phyloP scores from a whole-genome alignment of 1,284 basidiomycete genomes.

The Porphyrellus sp. region DNA sequence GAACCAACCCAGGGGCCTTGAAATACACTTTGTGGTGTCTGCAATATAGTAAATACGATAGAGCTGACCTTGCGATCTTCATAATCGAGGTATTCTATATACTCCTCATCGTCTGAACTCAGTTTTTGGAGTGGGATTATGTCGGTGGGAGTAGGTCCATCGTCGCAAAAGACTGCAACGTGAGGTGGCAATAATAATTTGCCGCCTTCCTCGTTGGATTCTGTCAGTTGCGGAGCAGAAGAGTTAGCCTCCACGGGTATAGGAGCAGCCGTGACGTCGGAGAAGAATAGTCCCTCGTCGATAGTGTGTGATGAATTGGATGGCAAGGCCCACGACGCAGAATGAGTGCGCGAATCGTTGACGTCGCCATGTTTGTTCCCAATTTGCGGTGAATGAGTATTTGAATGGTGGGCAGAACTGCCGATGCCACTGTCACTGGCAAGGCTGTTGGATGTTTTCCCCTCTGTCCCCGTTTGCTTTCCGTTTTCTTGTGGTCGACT shows the following conservation, averaged over 20 bases:
- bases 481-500: conserved; percentile 14
- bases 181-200: conserved; percentile 60
- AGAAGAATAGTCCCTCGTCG: conserved; percentile 45
- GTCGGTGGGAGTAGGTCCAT: conserved; percentile 40
- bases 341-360: not conserved
- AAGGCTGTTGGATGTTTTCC: conserved; percentile 14
- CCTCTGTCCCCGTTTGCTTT: conserved; percentile 20
- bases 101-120: conserved; percentile 52
- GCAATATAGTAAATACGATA: not conserved
- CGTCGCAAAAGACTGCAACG: conserved; percentile 50
- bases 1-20: conserved; percentile 43
- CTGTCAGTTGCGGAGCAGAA: conserved; percentile 2
- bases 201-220: conserved; percentile 14
- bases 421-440: conserved; percentile 5
- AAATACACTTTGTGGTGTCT: conserved; percentile 11
- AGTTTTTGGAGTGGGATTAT: conserved; percentile 40
- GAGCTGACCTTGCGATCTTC: conserved; percentile 56
- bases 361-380: not conserved
- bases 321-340: not conserved
- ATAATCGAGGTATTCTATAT: conserved; percentile 72
- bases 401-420: conserved; percentile 18
- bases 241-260: conserved; percentile 15
- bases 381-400: conserved; percentile 19
- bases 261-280: conserved; percentile 47
- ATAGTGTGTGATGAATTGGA: not conserved